Percentiles rank a stretch among this genome's conserved stretches.
Evolutionary conservation across 331 rosid genomes (phyloP).

Genomic region (Rosa hybrid): DNA sequence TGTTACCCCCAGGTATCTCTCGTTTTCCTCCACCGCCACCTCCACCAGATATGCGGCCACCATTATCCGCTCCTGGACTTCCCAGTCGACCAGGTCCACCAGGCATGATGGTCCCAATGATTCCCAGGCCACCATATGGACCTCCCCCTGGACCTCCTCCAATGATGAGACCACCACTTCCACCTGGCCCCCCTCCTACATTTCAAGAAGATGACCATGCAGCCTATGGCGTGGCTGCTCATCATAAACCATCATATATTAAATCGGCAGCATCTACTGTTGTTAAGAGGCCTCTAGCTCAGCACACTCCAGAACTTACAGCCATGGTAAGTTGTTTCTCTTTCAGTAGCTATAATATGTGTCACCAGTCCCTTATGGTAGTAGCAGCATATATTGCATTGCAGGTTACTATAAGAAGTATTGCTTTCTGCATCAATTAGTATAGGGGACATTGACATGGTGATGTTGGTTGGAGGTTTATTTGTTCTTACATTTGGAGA

Average conservation of each 20-base stretch:
- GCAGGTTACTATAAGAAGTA: not conserved
- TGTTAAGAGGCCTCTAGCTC: slow-evolving; percentile 95
- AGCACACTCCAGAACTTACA: slow-evolving; percentile 99
- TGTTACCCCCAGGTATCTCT: slow-evolving; percentile 88
- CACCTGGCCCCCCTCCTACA: slow-evolving; percentile 97
- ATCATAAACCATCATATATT: slow-evolving; percentile 89
- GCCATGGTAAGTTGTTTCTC: slow-evolving; percentile 72
- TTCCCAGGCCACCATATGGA: slow-evolving; percentile 91
- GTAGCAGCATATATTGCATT: not conserved
- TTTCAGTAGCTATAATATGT: not conserved
- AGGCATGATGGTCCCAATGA: slow-evolving; percentile 83
- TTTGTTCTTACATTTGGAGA: not conserved
- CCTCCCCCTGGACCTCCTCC: slow-evolving; percentile 97
- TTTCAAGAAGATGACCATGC: slow-evolving; percentile 68
- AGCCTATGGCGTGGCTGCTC: slow-evolving; percentile 41
- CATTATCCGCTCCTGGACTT: slow-evolving; percentile 66
- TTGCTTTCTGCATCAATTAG: not conserved
- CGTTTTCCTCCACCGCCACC: slow-evolving; percentile 87
- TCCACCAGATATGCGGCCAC: slow-evolving; percentile 82
- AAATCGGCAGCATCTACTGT: slow-evolving; percentile 99
- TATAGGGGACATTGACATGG: not conserved
- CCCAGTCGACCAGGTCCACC: slow-evolving; percentile 69
- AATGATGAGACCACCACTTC: slow-evolving; percentile 98
- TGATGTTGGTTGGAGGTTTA: not conserved
- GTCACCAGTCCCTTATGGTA: not conserved